These are phyloP conservation scores for Citrus reticulata DNA, from an alignment of 345 rosid species.

Conservation along the genomic window DNA sequence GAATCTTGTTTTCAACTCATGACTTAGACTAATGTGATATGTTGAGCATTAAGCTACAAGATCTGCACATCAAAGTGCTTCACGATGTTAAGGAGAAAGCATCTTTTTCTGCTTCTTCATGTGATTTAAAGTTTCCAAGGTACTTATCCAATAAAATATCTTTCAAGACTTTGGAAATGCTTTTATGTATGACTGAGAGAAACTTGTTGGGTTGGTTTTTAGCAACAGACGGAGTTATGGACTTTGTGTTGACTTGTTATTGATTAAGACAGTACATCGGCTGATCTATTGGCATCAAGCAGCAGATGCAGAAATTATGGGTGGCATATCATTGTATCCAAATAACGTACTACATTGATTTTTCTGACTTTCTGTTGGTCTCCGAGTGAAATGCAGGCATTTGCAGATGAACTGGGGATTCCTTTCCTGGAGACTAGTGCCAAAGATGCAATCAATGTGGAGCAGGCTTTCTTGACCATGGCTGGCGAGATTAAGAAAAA, in stretches of 20 bases:
- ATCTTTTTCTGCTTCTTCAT: neutral
- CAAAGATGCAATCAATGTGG: slow-evolving; percentile 77
- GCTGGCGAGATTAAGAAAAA: slow-evolving; percentile 74
- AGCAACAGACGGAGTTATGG: neutral
- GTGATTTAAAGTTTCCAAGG: neutral
- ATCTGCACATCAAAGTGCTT: neutral
- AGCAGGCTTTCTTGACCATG: slow-evolving; percentile 81
- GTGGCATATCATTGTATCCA: neutral
- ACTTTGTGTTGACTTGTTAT: neutral
- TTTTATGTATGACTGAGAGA: neutral
- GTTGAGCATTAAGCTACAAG: no score
- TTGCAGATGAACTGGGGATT: slow-evolving; percentile 78
- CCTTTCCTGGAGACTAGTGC: slow-evolving; percentile 89
- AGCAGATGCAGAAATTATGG: neutral
- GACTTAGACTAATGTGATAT: no score
- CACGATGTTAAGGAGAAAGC: neutral
- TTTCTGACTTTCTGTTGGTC: slow-evolving; percentile 14
- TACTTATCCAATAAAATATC: neutral
- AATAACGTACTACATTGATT: neutral
- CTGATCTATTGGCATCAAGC: neutral
- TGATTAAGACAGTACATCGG: neutral
- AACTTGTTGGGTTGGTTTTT: neutral
- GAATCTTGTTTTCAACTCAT: no score
- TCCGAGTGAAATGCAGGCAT: slow-evolving; percentile 43
- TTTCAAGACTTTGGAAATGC: neutral